Conservation (phyloP, 257 asterid genomes). For the Solanum chilense region DNA sequence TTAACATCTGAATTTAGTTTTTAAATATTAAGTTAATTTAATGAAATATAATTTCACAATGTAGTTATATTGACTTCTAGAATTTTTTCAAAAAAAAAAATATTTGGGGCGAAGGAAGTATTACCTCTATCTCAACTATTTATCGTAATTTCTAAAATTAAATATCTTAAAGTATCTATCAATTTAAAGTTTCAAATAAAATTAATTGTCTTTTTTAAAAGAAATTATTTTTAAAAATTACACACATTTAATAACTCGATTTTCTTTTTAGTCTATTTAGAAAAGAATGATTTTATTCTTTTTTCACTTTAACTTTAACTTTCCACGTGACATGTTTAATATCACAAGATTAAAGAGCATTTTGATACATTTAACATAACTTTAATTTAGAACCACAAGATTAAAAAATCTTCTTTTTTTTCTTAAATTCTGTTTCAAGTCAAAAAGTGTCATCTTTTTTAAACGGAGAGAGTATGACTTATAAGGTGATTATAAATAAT, state of each 20-base stretch:
- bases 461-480: rapidly evolving
- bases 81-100: neutral
- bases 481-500: too few relatives aligned
- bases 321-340: rapidly evolving
- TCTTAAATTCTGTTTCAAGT: rapidly evolving
- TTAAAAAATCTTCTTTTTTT: too few relatives aligned
- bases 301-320: too few relatives aligned
- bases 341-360: too few relatives aligned
- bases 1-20: too few relatives aligned
- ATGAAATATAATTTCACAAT: neutral
- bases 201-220: too few relatives aligned
- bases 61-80: neutral
- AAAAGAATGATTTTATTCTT: rapidly evolving
- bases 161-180: neutral
- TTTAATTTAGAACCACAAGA: too few relatives aligned
- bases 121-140: neutral
- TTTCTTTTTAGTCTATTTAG: too few relatives aligned
- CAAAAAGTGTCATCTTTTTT: rapidly evolving
- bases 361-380: too few relatives aligned
- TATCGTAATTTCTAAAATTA: rapidly evolving
- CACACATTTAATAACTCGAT: too few relatives aligned
- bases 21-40: neutral
- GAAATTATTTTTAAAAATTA: too few relatives aligned
- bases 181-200: too few relatives aligned
- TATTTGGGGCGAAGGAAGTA: rapidly evolving